Evolutionary conservation across 2,329 filamentous ascomycete genomes (phyloP), one percentile per base, ranked within the genome.

Genomic region (Podosphaera leucotricha): DNA sequence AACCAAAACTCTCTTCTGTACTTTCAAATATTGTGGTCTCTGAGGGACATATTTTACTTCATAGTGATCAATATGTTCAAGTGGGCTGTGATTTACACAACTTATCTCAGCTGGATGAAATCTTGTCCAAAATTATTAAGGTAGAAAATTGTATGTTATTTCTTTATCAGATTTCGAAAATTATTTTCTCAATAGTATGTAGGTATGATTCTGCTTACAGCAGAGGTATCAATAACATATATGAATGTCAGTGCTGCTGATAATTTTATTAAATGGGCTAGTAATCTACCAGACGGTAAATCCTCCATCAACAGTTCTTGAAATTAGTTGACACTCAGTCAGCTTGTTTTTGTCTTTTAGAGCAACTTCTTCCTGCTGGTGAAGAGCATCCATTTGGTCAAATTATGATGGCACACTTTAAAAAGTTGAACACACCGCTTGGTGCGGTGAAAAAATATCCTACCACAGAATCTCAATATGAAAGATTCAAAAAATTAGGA

Each of bases 191-290:
- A 28, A 46, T 18, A 39, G 2, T 30, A 22, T 11, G 20, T 21
- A 49, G 48, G 43, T 33, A 43, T 69, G 2, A 69, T 93, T 2
- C 64, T 94, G 20, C 92, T 90, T 53, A 70, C 85, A 21, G 85
- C 85, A 0, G 87, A 95, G 60, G 85, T 93, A 13, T 92, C 85
- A 2, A 72, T 92, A 36, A 90, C 84, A 0, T 92, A 92, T 54
- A 92, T 93, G 82, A 75, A 84, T 45, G 72, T 74, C 2, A 59
- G 70, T 19, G 75, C 74, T 36, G 76, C 84, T 5, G 77, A 93
- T 62, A 66, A 69, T 15, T 65, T 94, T 7, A 76, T 94, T 24
- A 58, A 66, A 43, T 94, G 84, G 84, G 77, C 80, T n/a, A 72
- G 74, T 44, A 71, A 63, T 10, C 64, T 92, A 42, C 69, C 73